Percentiles rank a stretch among this genome's conserved stretches.
phyloP scores from a whole-genome alignment of 345 rosid genomes.

The Salix brachista region DNA sequence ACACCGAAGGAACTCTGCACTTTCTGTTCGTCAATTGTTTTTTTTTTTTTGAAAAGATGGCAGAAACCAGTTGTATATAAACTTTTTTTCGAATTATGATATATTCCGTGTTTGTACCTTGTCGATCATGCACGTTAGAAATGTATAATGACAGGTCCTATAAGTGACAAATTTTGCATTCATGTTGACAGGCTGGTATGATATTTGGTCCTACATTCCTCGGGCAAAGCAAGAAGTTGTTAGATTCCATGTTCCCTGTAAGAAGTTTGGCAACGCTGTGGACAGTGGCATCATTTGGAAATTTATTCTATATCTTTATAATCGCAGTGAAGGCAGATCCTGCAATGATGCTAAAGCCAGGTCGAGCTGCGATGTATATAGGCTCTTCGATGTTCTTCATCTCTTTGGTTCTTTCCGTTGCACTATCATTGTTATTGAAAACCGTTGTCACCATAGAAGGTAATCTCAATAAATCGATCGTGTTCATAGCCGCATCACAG shows the following conservation, averaged over 20 bases:
- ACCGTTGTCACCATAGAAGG: not conserved
- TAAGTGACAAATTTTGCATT: no score
- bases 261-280: not conserved
- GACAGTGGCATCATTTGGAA: constrained; percentile 10
- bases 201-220: not conserved
- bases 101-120: no score
- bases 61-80: no score
- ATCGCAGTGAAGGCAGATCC: constrained; percentile 4
- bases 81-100: no score
- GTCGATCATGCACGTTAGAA: no score
- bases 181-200: constrained; percentile 6
- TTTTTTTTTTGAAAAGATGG: no score
- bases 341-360: constrained; percentile 1
- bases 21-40: no score
- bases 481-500: not conserved
- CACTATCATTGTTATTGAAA: not conserved
- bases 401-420: not conserved
- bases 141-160: no score
- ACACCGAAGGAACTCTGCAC: no score
- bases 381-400: not conserved
- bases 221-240: not conserved
- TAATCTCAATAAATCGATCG: not conserved
- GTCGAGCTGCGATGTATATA: not conserved
- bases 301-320: constrained; percentile 5
- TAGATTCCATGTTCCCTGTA: not conserved